Evolutionary conservation across 78 protist genomes (phyloP).

Genomic region (Monosiga brevicollis): DNA sequence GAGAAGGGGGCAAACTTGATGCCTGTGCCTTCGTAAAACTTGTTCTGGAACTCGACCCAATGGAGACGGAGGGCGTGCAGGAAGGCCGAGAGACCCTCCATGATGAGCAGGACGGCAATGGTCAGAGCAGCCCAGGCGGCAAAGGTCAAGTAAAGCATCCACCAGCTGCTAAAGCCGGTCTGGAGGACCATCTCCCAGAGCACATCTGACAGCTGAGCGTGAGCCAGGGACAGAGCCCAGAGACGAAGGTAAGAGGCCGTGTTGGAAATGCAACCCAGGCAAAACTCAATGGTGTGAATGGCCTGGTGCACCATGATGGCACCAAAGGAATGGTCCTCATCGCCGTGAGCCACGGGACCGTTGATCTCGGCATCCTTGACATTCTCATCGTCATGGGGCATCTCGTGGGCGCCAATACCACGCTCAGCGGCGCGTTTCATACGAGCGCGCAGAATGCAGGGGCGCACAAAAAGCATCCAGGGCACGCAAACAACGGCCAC

Average conservation of each 20-base stretch:
- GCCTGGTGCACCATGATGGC: conserved; percentile 76
- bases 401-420: too few relatives aligned
- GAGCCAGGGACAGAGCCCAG: conserved; percentile 99
- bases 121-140: conserved; percentile 85
- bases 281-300: conserved; percentile 98
- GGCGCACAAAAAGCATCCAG: conserved; percentile 76
- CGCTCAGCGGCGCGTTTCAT: conserved; percentile 18
- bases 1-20: conserved; percentile 55
- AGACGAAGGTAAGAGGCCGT: conserved; percentile 99
- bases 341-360: neutral
- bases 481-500: conserved; percentile 77
- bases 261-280: conserved; percentile 94
- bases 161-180: neutral
- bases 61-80: conserved; percentile 99
- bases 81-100: conserved; percentile 99
- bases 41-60: conserved; percentile 95
- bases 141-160: conserved; percentile 52
- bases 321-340: conserved; percentile 53
- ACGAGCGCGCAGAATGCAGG: conserved; percentile 39
- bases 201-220: conserved; percentile 80
- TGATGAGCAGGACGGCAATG: conserved; percentile 82
- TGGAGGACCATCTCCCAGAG: conserved; percentile 59
- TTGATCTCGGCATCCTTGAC: neutral
- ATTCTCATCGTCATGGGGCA: conserved; percentile 37
- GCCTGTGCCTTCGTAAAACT: conserved; percentile 84